Evolutionary conservation across 2,329 filamentous ascomycete species (phyloP), one percentile per base, ranked within the genome.

Genomic region (Xylaria sp.): DNA sequence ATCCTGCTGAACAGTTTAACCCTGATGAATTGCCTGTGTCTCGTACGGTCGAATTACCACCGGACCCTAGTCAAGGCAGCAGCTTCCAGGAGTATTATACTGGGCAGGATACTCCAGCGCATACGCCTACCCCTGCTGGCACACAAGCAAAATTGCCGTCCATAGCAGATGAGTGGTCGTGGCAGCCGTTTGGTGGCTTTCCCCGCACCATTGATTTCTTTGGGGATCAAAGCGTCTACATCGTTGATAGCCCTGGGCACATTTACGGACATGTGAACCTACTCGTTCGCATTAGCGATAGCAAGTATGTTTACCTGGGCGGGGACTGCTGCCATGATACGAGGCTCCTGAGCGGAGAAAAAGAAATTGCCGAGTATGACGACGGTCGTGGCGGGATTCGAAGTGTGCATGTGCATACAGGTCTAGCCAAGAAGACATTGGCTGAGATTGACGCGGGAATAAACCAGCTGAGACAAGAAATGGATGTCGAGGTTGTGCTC

Each of bases 301-400:
- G 66, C 44, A 76, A 75, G 38, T 84, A 80, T 74, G 73, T 83
- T 1, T 81, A 80, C 66, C 76, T 86, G 0, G 80, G 78, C 7
- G 83, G 82, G 0, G 83, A 86, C 67, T 79, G 80, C 31, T 86
- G 80, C 62, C 84, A 86, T 65, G 82, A 86, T 67, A 72, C 72
- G 0, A 69, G 83, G 38, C 76, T 86, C 2, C 69, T 86, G 69
- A 79, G 72, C 1, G 81, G 82, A 0, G 82, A 85, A 68, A 82
- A 78, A 64, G 79, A 74, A 0, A 82, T 86, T 53, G 84, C 82
- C 2, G 70, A 79, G 54, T 85, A 81, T 71, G 74, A 79, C 47
- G 79, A 83, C 64, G 76, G 75, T 2, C 72, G 71, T 21, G 81
- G 82, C 1, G 74, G 76, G 3, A 44, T 72, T 55, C 72, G 81